phyloP scores from a whole-genome alignment of 768 basidiomycete genomes.

The Pleurotus pulmonarius region DNA sequence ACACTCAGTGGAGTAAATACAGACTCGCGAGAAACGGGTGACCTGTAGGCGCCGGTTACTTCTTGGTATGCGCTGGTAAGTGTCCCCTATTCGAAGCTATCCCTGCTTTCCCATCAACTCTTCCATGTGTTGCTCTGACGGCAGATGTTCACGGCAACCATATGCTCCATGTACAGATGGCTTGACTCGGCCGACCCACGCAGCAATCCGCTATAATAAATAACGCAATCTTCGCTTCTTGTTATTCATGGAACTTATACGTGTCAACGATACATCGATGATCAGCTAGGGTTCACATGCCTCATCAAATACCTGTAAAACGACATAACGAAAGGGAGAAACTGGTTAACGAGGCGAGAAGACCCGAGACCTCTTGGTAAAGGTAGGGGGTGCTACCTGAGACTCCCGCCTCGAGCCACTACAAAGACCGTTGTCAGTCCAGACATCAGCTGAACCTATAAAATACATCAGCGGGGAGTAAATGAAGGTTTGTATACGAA shows the following conservation, averaged over 20 bases:
- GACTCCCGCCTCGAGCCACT: constrained; percentile 17
- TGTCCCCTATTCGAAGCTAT: constrained; percentile 5
- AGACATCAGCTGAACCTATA: constrained; percentile 47
- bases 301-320: background rate
- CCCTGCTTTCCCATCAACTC: background rate
- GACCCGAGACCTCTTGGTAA: constrained; percentile 20
- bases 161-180: constrained; percentile 1
- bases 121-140: background rate
- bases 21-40: background rate
- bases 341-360: constrained; percentile 16
- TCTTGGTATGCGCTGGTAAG: background rate
- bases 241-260: background rate
- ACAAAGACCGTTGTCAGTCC: constrained; percentile 58
- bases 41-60: constrained; percentile 4
- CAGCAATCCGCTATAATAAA: background rate
- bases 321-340: constrained; percentile 8
- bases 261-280: constrained; percentile 1
- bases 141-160: background rate
- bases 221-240: background rate
- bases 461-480: constrained; percentile 2
- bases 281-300: no score
- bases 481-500: constrained; percentile 16
- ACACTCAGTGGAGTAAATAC: background rate
- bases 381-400: constrained; percentile 1
- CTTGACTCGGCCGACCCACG: background rate